Conservation (phyloP, 1,284 basidiomycete genomes). For the Vanrija pseudolonga region DNA sequence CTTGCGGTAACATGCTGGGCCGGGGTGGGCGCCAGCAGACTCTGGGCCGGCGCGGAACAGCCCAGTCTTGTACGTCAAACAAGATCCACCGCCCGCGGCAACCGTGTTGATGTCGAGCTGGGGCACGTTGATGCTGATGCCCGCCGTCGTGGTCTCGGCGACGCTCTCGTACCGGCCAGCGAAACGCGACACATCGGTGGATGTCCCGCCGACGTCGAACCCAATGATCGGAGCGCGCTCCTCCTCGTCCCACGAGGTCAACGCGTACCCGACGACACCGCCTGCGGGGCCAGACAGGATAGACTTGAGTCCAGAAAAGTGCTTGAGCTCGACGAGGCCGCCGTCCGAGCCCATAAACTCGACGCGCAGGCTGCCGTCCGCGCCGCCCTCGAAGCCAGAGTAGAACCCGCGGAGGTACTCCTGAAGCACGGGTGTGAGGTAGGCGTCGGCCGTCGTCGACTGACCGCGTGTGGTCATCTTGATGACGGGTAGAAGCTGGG, state of each 20-base stretch:
- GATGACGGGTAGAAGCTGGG: slow-evolving; percentile 90
- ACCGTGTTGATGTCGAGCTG: slow-evolving; percentile 82
- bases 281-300: slow-evolving; percentile 57
- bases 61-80: slow-evolving; percentile 73
- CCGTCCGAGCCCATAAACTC: slow-evolving; percentile 84
- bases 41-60: slow-evolving; percentile 78
- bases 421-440: slow-evolving; percentile 83
- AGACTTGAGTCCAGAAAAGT: slow-evolving; percentile 83
- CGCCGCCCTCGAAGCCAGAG: slow-evolving; percentile 68
- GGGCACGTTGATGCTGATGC: slow-evolving; percentile 80
- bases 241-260: slow-evolving; percentile 29
- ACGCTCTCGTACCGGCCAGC: slow-evolving; percentile 81
- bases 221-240: slow-evolving; percentile 33
- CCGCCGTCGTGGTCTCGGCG: slow-evolving; percentile 87
- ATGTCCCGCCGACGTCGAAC: slow-evolving; percentile 82
- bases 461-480: slow-evolving; percentile 84
- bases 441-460: slow-evolving; percentile 91
- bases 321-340: slow-evolving; percentile 70
- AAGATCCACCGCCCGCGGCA: slow-evolving; percentile 81
- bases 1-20: slow-evolving; percentile 77
- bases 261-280: slow-evolving; percentile 40
- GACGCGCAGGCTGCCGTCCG: slow-evolving; percentile 39
- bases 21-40: slow-evolving; percentile 73
- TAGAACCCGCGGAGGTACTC: slow-evolving; percentile 92
- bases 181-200: slow-evolving; percentile 84